phyloP scores from a whole-genome alignment of 2,329 filamentous ascomycete species.

The Fusarium oxysporum region DNA sequence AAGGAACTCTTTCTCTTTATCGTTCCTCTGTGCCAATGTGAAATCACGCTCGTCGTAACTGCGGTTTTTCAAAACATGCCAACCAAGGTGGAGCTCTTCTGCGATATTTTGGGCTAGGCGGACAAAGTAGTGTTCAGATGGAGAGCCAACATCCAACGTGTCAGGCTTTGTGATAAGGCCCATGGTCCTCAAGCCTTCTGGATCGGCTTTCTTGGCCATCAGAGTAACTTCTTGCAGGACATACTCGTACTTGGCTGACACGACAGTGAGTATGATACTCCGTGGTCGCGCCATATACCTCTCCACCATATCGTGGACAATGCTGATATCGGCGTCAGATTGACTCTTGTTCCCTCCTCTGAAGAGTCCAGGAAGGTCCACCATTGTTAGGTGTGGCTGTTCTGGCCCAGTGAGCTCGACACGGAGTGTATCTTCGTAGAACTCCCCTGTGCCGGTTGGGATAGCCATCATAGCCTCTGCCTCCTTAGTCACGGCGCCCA shows the following conservation, averaged over 20 bases:
- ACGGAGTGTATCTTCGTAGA: conserved; percentile 60
- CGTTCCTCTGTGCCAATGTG: conserved; percentile 52
- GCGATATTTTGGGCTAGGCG: conserved; percentile 60
- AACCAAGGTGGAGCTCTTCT: conserved; percentile 61
- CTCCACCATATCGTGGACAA: conserved; percentile 62
- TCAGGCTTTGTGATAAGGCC: conserved; percentile 71
- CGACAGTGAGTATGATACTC: conserved; percentile 71
- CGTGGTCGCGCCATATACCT: conserved; percentile 67
- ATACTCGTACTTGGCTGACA: conserved; percentile 67
- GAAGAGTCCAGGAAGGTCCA: conserved; percentile 68
- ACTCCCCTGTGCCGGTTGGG: conserved; percentile 49
- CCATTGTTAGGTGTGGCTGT: conserved; percentile 67
- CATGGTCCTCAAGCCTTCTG: conserved; percentile 58
- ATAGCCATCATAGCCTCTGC: conserved; percentile 64
- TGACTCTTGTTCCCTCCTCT: conserved; percentile 56
- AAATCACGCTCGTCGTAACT: conserved; percentile 37
- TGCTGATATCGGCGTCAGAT: conserved; percentile 55
- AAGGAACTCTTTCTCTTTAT: conserved; percentile 58
- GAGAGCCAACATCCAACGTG: conserved; percentile 32
- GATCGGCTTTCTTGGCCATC: conserved; percentile 50
- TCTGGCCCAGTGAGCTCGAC: conserved; percentile 62
- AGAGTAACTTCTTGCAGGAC: conserved; percentile 69
- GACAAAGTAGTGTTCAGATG: conserved; percentile 57
- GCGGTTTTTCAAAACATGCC: conserved; percentile 60
- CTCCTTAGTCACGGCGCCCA: conserved; percentile 51